Evolutionary conservation across 805 yeast species (phyloP), one percentile per base, ranked within the genome.

Genomic region (Nakazawaea wickerhamii): DNA sequence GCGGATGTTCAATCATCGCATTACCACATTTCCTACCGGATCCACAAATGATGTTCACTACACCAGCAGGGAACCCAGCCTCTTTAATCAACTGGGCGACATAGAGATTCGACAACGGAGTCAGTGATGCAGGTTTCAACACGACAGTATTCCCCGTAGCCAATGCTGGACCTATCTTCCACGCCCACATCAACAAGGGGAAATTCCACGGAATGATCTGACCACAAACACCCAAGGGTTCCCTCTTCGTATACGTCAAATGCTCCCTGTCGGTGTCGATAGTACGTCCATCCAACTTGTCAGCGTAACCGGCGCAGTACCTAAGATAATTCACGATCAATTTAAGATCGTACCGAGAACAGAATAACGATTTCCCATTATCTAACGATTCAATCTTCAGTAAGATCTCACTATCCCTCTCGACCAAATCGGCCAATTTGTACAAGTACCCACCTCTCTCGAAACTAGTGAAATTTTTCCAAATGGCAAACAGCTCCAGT

Each of bases 181-280:
- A 83, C 31, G 84, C 63, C 60, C 79, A 71, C 85, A 83, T 82
- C 70, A 83, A 71, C 50, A 83, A 64, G 53, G 91, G 91, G 76
- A 83, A 83, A 62, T 83, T 83, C 90, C 90, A 83, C 59, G 91
- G 90, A 49, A 83, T 82, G 50, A 83, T 81, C 61, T 81, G 87
- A 50, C 89, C 91, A 67, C 87, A 81, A 32, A 83, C 84, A 59
- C 90, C 90, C 50, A 83, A 61, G 52, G 91, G 90, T 62, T 81
- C 88, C 59, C 77, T 77, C 58, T 75, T 70, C 40, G 85, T 78
- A 67, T 72, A 82, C 52, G 72, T 75, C 53, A 80, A 73, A 60
- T 83, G 81, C 30, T 75, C 63, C 39, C 67, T 65, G 49, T 84
- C 87, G 36, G 85, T 73, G 51, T 79, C 75, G 40, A 82, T 71